These are phyloP conservation scores for Penicillium hesseltinei DNA, from an alignment of 2,329 filamentous ascomycete species.

Conservation along the genomic window DNA sequence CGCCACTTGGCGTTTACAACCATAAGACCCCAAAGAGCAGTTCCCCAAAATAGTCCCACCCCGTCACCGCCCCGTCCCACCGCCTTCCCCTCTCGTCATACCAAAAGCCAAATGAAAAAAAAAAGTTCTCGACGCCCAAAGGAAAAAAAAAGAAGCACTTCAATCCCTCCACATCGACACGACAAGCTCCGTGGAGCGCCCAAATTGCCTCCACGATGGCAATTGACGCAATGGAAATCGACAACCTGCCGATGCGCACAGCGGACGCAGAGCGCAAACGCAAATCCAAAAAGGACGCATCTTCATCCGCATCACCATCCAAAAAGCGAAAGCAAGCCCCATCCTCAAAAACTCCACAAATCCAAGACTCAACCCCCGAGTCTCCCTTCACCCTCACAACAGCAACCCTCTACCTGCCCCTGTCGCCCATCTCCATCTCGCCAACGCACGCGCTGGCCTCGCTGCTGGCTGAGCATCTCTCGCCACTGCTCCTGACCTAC, in stretches of 20 bases:
- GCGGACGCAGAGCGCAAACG: conserved; percentile 39
- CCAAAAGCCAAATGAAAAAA: conserved; percentile 29
- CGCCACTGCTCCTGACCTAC: conserved; percentile 63
- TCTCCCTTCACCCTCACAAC: conserved; percentile 78
- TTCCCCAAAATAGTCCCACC: background rate
- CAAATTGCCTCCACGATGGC: conserved; percentile 35
- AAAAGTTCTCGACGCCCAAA: conserved; percentile 26
- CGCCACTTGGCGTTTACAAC: conserved; percentile 4
- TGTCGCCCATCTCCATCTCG: conserved; percentile 56
- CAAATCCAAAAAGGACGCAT: conserved; percentile 46
- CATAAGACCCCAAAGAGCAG: conserved; percentile 4
- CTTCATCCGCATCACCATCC: conserved; percentile 31
- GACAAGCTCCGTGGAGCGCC: conserved; percentile 20
- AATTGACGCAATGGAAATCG: conserved; percentile 42
- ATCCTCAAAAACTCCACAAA: conserved; percentile 11
- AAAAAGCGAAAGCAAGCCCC: conserved; percentile 45
- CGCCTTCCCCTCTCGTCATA: conserved; percentile 24
- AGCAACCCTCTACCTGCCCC: conserved; percentile 67
- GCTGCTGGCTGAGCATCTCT: conserved; percentile 60
- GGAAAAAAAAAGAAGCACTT: conserved; percentile 14
- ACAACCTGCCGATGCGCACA: conserved; percentile 24
- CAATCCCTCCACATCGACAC: conserved; percentile 11
- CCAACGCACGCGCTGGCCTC: conserved; percentile 55
- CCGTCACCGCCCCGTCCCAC: conserved; percentile 28
- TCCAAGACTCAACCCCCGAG: conserved; percentile 34